Evolutionary conservation across 768 basidiomycete species (phyloP), one percentile per base, ranked within the genome.

Genomic region (Candolleomyces aberdarensis): DNA sequence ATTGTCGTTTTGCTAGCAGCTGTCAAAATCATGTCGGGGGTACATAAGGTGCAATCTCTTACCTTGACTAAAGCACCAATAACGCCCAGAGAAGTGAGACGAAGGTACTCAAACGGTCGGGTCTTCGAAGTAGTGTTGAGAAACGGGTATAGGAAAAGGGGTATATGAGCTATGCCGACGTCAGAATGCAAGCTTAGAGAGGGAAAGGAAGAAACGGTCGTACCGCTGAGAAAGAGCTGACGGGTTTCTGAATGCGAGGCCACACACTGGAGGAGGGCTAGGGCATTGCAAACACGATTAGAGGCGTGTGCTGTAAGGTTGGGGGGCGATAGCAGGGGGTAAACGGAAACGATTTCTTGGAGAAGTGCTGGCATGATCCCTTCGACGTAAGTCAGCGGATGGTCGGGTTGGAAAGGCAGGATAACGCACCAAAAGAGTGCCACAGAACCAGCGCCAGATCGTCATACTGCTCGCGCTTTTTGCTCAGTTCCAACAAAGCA

Each of bases 61-160:
- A 94, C 94, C 83, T 99, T 99, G 71, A 99, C 97, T 55, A 99
- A 85, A 19, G 97, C 97, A 46, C 97, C 97, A 65, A 99, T 99
- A 63, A 99, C 97, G 41, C 97, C 97, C n/a, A 99, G 86, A 43
- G 95, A 97, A 13, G 97, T 99, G 59, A 99, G 85, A n/a, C 97
- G 89, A 57, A 99, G 86, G 74, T 99, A 99, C 80, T 99, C 97
- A 71, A 99, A 99, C 1, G 96, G 96, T n/a, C 96, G 87, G 13
- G 96, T 98, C 82, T 99, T 99, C 59, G 92, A 94, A 13, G 95
- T 99, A 6, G 96, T 99, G 75, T 99, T 99, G 67, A 99, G 81
- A 79, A 99, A 99, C 19, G 96, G 96, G 75, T 99, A 99, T 67
- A 99, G 82, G 78, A 99, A 98, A 62, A 99, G 85, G 44, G 96